Base-by-base conservation (phyloP, 495 filamentous ascomycete genomes). In the Tetracladium marchalianum region DNA sequence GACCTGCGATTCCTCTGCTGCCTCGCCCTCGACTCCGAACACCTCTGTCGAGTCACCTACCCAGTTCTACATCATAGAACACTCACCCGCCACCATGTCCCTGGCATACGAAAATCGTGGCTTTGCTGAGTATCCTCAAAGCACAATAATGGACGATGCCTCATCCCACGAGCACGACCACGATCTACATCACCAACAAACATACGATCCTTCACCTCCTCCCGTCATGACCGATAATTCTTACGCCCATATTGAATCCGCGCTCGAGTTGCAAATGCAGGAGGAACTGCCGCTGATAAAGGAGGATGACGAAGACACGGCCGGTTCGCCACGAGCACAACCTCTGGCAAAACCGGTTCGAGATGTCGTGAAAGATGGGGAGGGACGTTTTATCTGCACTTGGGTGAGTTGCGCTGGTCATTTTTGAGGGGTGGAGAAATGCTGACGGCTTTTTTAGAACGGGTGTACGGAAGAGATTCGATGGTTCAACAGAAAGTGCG, bases 351-450 rank as follows among this genome's bases (percentile, higher is more conserved):
- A 74, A 39, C 73, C 73, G 0, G 60, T 68, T 35, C 65, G 72
- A 1, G 56, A 66, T 31, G 61, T 67, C 0, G 66, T 62, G 4
- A 75, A 70, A 64, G 87, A 87, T 57, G 43, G 62, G 1, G 68
- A 85, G n/a, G 80, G 80, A 10, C 76, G 83, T 51, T 87, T 80
- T 49, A 69, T 73, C 31, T 95, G 89, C 63, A 73, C 73, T 15
- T 78, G 76, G 47, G 62, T 66, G 2, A 75, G 77, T 16, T 87
- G 83, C 50, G 65, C 22, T 27, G 3, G 3, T 27, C 22, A 7
- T 27, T 27, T 27, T 7, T 3, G 3, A 3, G 3, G 22, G 3
- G 22, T 27, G 7, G 61, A 19, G 64, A 74, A 17, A 62, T 67
- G 1, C 62, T 71, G 19, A 75, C 73, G 12, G 77, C 69, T 5